These are phyloP conservation scores for Emericellopsis cladophorae DNA, from an alignment of 2,329 filamentous ascomycete genomes.

Conservation along the genomic window DNA sequence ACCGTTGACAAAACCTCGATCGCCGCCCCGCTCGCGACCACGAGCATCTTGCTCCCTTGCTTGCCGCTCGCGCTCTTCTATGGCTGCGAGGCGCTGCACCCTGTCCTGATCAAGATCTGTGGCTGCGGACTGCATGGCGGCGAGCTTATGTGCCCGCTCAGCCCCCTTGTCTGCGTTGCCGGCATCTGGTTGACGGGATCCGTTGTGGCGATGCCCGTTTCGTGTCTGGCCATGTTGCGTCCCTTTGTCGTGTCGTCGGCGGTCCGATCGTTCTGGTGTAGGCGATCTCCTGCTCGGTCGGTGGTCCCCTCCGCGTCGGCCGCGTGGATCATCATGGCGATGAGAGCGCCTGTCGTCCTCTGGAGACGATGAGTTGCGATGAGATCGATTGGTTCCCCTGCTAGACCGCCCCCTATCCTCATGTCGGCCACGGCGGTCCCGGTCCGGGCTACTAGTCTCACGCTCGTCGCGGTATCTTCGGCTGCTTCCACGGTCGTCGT, in stretches of 20 bases:
- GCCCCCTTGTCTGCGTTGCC: constrained; percentile 26
- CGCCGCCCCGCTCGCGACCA: constrained; percentile 49
- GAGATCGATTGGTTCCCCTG: too few relatives aligned
- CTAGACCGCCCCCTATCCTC: constrained; percentile 4
- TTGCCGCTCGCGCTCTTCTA: constrained; percentile 52
- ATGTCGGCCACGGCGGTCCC: constrained; percentile 5
- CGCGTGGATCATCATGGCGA: constrained; percentile 6
- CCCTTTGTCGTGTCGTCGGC: constrained; percentile 1
- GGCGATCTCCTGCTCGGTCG: constrained; percentile 16
- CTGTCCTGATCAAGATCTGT: constrained; percentile 59
- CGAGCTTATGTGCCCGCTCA: constrained; percentile 53
- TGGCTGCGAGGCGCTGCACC: constrained; percentile 50
- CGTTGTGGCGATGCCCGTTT: constrained; percentile 10
- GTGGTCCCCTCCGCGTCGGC: constrained; percentile 7
- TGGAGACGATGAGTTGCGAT: constrained; percentile 4
- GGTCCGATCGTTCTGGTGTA: neutral
- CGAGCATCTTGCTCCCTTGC: constrained; percentile 55
- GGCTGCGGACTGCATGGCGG: constrained; percentile 62
- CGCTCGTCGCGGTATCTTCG: constrained; percentile 2
- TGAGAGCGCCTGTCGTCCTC: constrained; percentile 3
- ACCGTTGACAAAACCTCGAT: constrained; percentile 50
- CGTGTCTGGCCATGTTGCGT: constrained; percentile 4
- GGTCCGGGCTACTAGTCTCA: neutral
- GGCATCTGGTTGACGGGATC: constrained; percentile 9
- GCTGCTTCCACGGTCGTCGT: constrained; percentile 3